A percentile compares a stretch with the other conserved stretches of the same genome.
These are phyloP conservation scores for Yarrowia bubula DNA, from an alignment of 805 yeast species.

Conservation along the genomic window DNA sequence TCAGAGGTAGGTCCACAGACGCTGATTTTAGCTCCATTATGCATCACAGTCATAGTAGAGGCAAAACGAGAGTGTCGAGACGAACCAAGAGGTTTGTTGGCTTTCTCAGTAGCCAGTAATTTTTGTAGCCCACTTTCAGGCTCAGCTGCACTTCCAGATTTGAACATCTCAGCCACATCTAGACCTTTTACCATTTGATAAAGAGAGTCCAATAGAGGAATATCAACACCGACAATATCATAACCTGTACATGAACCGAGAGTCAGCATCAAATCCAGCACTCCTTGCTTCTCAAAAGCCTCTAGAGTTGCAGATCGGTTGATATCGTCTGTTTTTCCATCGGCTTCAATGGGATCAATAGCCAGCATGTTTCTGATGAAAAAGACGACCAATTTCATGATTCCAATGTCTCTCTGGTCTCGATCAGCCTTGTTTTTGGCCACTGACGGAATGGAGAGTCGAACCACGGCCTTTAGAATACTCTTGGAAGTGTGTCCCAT, in stretches of 20 bases:
- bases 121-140: background rate
- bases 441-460: conserved; percentile 60
- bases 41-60: conserved; percentile 5
- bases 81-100: background rate
- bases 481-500: conserved; percentile 57
- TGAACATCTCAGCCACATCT: conserved; percentile 32
- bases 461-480: conserved; percentile 64
- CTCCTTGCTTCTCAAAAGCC: conserved; percentile 67
- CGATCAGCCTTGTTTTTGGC: conserved; percentile 46
- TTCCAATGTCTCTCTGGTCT: conserved; percentile 65
- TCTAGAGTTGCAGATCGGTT: conserved; percentile 56
- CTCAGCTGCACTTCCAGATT: background rate
- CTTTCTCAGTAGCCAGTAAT: background rate
- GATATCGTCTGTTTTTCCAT: conserved; percentile 55
- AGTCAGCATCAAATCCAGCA: conserved; percentile 68
- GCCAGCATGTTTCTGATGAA: conserved; percentile 75
- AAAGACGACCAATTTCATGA: conserved; percentile 67
- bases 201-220: conserved; percentile 65
- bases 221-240: conserved; percentile 64
- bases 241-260: conserved; percentile 61
- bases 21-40: conserved; percentile 2
- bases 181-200: conserved; percentile 62
- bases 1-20: background rate
- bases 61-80: conserved; percentile 18
- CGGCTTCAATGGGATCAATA: conserved; percentile 65